phyloP scores from a whole-genome alignment of 352 stramenopile genomes.

The Phytophthora pinifolia region DNA sequence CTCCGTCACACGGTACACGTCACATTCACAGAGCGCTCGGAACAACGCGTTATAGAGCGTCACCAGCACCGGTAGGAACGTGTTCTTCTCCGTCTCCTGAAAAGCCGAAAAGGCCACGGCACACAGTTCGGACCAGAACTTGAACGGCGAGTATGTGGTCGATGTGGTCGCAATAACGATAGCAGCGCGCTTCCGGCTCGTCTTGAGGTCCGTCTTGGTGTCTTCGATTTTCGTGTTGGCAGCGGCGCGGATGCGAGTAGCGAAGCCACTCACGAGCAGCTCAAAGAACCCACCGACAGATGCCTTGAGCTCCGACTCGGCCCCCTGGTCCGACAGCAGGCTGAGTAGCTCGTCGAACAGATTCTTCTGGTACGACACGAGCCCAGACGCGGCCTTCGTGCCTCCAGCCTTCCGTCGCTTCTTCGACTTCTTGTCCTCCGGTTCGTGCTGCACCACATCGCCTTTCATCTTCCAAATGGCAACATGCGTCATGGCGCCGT shows the following conservation, averaged over 20 bases:
- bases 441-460: constrained; percentile 8
- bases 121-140: constrained; percentile 86
- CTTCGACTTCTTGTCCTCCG: constrained; percentile 29
- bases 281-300: constrained; percentile 61
- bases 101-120: constrained; percentile 55
- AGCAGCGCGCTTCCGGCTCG: constrained; percentile 69
- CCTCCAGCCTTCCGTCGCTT: constrained; percentile 48
- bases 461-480: constrained; percentile 25
- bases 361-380: constrained; percentile 80
- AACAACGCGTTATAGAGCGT: constrained; percentile 66
- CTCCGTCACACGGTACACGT: constrained; percentile 87
- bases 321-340: constrained; percentile 46
- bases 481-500: constrained; percentile 54
- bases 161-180: constrained; percentile 76
- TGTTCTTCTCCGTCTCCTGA: constrained; percentile 28
- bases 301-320: constrained; percentile 37
- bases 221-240: constrained; percentile 72
- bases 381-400: constrained; percentile 23
- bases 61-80: constrained; percentile 41
- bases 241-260: constrained; percentile 59
- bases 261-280: constrained; percentile 61
- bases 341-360: constrained; percentile 73
- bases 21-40: constrained; percentile 54
- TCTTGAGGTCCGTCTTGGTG: constrained; percentile 68
- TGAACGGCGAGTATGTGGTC: constrained; percentile 81